Percentiles rank a stretch among this genome's conserved stretches.
Conservation (phyloP, 371 early-diverging fungal genomes). For the Catenaria anguillulae region DNA sequence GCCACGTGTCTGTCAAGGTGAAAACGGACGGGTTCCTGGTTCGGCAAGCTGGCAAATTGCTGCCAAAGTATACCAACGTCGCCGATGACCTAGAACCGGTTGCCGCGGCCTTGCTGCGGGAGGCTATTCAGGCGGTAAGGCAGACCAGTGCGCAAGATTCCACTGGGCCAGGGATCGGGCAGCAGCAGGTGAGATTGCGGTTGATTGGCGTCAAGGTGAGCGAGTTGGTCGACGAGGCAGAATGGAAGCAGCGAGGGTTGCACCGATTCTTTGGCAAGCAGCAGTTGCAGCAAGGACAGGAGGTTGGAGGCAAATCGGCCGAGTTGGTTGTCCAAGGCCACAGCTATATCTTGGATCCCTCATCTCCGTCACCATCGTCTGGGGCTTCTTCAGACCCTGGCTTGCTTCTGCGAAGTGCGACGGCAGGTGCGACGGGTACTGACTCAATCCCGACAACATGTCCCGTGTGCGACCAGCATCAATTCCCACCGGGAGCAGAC, state of each 20-base stretch:
- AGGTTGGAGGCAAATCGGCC: too few relatives aligned
- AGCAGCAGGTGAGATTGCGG: too few relatives aligned
- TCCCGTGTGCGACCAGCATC: background rate
- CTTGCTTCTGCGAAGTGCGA: too few relatives aligned
- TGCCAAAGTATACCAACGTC: background rate
- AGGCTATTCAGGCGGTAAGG: background rate
- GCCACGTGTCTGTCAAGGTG: background rate
- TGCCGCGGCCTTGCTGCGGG: background rate
- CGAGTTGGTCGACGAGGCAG: background rate
- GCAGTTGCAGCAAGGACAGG: too few relatives aligned
- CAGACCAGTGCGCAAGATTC: too few relatives aligned
- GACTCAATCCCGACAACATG: too few relatives aligned
- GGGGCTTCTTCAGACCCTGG: too few relatives aligned
- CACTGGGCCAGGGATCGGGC: too few relatives aligned
- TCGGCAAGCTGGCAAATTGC: background rate
- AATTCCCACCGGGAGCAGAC: background rate
- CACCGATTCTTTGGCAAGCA: background rate
- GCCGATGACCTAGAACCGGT: background rate
- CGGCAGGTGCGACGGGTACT: too few relatives aligned
- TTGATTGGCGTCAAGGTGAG: conserved; percentile 4
- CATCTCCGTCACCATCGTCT: too few relatives aligned
- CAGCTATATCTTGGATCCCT: too few relatives aligned
- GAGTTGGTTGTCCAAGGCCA: too few relatives aligned
- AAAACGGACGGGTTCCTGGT: background rate
- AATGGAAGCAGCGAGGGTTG: background rate